Percentiles rank a stretch among this genome's conserved stretches.
These are phyloP conservation scores for Wickerhamomyces hampshirensis DNA, from an alignment of 805 yeast genomes.

Conservation along the genomic window DNA sequence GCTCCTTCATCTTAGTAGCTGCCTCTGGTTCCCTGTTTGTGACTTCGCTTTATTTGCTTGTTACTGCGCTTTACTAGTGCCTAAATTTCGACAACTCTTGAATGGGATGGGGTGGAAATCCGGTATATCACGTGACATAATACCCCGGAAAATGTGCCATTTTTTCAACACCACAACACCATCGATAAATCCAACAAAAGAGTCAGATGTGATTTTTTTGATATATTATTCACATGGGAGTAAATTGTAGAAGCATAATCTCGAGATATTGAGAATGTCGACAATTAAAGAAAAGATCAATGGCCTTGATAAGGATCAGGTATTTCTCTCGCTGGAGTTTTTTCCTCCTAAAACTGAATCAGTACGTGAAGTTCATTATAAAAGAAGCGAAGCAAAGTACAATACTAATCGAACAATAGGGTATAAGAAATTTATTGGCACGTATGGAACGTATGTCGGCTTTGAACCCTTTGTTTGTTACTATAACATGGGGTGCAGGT, in stretches of 20 bases:
- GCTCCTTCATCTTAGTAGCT: constrained; percentile 1
- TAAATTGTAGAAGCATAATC: no score
- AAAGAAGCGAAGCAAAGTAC: neutral
- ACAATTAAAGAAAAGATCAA: constrained; percentile 45
- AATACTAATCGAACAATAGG: constrained; percentile 32
- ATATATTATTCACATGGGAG: no score
- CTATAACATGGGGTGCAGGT: constrained; percentile 99
- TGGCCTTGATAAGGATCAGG: constrained; percentile 43
- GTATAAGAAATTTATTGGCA: constrained; percentile 76
- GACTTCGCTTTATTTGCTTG: no score
- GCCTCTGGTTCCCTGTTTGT: no score
- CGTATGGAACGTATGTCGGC: constrained; percentile 87
- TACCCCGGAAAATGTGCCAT: no score
- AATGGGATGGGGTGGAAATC: no score
- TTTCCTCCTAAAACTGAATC: constrained; percentile 95
- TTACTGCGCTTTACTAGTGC: neutral
- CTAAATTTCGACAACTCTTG: no score
- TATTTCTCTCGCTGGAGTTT: constrained; percentile 84
- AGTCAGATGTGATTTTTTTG: no score
- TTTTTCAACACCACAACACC: no score
- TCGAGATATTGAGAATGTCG: constrained; percentile 34
- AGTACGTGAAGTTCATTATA: constrained; percentile 23
- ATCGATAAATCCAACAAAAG: no score
- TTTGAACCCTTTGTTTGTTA: constrained; percentile 82
- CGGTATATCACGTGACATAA: no score